Conservation (phyloP, 2,329 filamentous ascomycete genomes). For the Colletotrichum scovillei region DNA sequence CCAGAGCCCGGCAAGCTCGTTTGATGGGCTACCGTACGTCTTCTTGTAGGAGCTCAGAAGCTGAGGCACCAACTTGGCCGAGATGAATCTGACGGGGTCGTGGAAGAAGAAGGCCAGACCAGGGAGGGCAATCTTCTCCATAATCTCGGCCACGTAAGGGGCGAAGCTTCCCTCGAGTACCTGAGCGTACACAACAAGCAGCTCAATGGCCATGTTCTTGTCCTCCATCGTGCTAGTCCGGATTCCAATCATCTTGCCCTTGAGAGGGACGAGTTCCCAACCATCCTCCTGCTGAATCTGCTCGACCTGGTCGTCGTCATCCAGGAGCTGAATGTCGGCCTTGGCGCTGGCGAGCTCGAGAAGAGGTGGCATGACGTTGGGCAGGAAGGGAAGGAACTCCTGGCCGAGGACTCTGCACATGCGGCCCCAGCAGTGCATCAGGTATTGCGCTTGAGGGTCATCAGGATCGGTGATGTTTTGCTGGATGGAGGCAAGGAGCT, state of each 20-base stretch:
- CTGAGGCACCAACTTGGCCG: conserved; percentile 93
- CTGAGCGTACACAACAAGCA: conserved; percentile 96
- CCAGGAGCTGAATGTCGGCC: conserved; percentile 95
- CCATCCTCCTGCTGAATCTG: conserved; percentile 94
- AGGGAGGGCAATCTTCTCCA: conserved; percentile 95
- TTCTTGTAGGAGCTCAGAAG: conserved; percentile 95
- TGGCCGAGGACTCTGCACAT: conserved; percentile 95
- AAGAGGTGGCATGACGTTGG: conserved; percentile 93
- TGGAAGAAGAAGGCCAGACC: conserved; percentile 99
- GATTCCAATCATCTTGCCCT: conserved; percentile 98
- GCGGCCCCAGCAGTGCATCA: conserved; percentile 98
- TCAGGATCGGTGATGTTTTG: conserved; percentile 88
- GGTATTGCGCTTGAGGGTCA: conserved; percentile 95
- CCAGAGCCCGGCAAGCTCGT: conserved; percentile 87
- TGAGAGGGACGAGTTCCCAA: conserved; percentile 96
- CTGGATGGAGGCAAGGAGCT: conserved; percentile 89
- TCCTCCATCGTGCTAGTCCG: conserved; percentile 97
- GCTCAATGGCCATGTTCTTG: conserved; percentile 99
- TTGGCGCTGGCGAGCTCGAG: conserved; percentile 92
- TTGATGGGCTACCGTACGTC: conserved; percentile 83
- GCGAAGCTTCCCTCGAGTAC: conserved; percentile 94
- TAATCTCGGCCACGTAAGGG: conserved; percentile 89
- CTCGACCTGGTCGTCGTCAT: conserved; percentile 94
- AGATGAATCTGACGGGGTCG: conserved; percentile 94
- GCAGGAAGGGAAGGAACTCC: conserved; percentile 93